Evolutionary conservation across 208 protist species (phyloP).

Genomic region (Acanthamoeba royreba): DNA sequence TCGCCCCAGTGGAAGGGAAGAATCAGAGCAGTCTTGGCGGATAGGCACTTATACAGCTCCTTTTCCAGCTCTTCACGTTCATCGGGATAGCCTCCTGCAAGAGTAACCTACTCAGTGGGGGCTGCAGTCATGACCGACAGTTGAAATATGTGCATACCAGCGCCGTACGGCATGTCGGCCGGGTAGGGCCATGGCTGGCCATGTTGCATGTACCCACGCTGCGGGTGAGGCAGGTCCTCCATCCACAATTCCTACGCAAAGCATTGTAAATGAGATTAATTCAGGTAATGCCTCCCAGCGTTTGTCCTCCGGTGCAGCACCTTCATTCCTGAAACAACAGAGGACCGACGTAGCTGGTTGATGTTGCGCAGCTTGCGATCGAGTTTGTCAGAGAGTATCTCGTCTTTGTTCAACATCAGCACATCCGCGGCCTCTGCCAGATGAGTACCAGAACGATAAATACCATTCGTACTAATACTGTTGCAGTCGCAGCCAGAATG

Average conservation of each 20-base stretch:
- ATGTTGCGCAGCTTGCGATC: slow-evolving; percentile 7
- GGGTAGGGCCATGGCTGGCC: not conserved
- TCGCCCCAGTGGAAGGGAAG: slow-evolving; percentile 26
- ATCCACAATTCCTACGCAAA: not conserved
- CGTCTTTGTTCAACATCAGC: not conserved
- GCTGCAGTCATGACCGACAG: no score
- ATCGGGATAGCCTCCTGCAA: not conserved
- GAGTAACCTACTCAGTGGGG: no score
- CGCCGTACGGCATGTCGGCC: not conserved
- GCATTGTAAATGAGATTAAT: not conserved
- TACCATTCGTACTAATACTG: no score
- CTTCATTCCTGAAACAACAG: slow-evolving; percentile 2
- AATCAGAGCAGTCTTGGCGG: slow-evolving; percentile 8
- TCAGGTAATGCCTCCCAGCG: no score
- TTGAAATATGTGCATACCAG: no score
- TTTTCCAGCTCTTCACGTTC: not conserved
- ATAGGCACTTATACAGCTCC: not conserved
- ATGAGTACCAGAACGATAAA: not conserved
- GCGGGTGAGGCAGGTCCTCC: not conserved
- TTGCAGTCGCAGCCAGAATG: not conserved
- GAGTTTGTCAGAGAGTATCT: not conserved
- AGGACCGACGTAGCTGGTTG: not conserved
- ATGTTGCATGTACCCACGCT: not conserved
- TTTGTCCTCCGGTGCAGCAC: no score
- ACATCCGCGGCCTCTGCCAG: not conserved